Percentiles rank a stretch among this genome's conserved stretches.
Evolutionary conservation across 768 basidiomycete genomes (phyloP).

Genomic region (Pleurotus ostreatus): DNA sequence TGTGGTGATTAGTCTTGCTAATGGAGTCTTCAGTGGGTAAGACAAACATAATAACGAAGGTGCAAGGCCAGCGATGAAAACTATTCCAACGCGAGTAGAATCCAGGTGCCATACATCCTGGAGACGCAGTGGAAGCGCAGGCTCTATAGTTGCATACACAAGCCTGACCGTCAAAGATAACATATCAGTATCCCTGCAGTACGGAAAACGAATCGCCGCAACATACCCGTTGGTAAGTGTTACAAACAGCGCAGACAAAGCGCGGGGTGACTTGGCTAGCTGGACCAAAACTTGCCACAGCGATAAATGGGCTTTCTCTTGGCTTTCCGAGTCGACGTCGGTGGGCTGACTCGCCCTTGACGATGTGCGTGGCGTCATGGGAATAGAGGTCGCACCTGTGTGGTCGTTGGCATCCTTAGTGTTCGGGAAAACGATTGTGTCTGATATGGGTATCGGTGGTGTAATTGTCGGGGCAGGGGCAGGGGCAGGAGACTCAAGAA

Average conservation of each 20-base stretch:
- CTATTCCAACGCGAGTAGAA: constrained; percentile 53
- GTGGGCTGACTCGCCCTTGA: background rate
- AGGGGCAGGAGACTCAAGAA: constrained; percentile 25
- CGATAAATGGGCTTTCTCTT: constrained; percentile 20
- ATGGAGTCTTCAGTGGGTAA: background rate
- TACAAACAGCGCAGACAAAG: constrained; percentile 39
- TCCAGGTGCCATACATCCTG: constrained; percentile 44
- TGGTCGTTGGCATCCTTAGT: background rate
- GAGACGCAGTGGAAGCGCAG: constrained; percentile 53
- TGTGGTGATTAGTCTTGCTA: constrained; percentile 8
- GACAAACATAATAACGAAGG: constrained; percentile 64
- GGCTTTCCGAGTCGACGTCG: background rate
- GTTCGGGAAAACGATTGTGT: background rate
- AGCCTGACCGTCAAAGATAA: constrained; percentile 28
- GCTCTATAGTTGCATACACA: constrained; percentile 47
- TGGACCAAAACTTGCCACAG: constrained; percentile 36
- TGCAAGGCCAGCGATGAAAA: constrained; percentile 60
- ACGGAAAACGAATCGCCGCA: background rate
- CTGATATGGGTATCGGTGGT: background rate
- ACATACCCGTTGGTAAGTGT: constrained; percentile 53
- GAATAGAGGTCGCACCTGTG: background rate
- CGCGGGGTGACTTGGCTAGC: constrained; percentile 45
- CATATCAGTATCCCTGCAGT: background rate
- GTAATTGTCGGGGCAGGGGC: constrained; percentile 10
- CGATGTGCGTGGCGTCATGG: background rate